These are phyloP conservation scores for Crithidia mellificae DNA, from an alignment of 208 protist genomes.

Conservation along the genomic window DNA sequence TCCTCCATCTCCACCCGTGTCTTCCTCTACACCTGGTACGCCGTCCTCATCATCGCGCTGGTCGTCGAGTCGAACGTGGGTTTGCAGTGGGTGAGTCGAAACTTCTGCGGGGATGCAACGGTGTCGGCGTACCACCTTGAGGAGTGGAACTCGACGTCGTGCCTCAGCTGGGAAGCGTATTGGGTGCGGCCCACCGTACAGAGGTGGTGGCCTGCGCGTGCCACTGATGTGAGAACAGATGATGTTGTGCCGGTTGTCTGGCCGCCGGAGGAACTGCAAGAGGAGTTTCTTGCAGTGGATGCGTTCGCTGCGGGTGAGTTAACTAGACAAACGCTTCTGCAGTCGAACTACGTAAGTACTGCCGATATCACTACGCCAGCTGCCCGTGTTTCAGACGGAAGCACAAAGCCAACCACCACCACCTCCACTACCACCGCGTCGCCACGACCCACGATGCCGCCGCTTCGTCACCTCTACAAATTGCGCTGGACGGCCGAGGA, in stretches of 20 bases:
- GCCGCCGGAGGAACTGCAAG: no score
- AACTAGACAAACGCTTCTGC: no score
- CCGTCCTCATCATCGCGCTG: constrained; percentile 53
- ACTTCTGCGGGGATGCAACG: constrained; percentile 52
- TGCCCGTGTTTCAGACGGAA: no score
- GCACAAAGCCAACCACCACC: not conserved
- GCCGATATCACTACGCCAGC: no score
- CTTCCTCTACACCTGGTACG: constrained; percentile 76
- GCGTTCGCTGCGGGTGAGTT: no score
- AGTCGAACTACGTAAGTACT: no score
- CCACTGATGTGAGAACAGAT: no score
- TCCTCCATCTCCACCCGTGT: constrained; percentile 45
- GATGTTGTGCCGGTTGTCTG: no score
- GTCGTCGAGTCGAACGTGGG: constrained; percentile 58
- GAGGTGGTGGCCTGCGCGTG: no score
- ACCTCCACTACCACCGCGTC: not conserved
- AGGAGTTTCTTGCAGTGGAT: no score
- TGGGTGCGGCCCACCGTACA: constrained; percentile 14
- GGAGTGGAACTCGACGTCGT: constrained; percentile 56
- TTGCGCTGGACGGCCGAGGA: constrained; percentile 49
- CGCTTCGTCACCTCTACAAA: constrained; percentile 37
- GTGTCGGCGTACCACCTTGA: constrained; percentile 47
- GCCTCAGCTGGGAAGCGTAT: constrained; percentile 32
- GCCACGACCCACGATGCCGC: constrained; percentile 36
- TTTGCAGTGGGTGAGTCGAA: constrained; percentile 67